Base-by-base conservation (phyloP, 164 flowering plant species). In the Euptelea pleiosperma region DNA sequence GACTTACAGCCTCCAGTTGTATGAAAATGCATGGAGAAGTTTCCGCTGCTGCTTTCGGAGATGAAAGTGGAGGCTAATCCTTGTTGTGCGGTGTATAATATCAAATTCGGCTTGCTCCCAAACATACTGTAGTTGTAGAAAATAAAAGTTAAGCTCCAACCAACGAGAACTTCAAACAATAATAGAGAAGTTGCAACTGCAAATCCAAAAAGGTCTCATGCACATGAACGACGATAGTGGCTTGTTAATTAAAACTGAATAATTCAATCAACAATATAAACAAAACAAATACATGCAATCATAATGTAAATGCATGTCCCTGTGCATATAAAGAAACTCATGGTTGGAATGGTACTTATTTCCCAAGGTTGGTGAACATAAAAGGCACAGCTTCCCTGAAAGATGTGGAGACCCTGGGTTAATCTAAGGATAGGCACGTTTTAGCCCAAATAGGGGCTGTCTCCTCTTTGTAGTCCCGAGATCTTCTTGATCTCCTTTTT, bases 31-130 rank as follows among this genome's bases (percentile, higher is more conserved):
- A 81, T 83, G 87, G 58, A 85, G 88, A 52, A 93, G 55, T 62
- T 81, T 87, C 48, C 70, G 78, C 65, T 77, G 79, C 69, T 63
- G 84, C 74, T 83, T 86, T 16, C 71, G 75, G 25, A 86, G 85
- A 64, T 79, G 83, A 63, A 70, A 90, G 67, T 93, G 98, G 50
- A 93, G 91, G 70, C 98, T 93, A 33, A 93, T 87, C 69, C 96
- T 83, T 44, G 98, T 93, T 53, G 78, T 90, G 37, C 96, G 82
- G 64, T 77, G 77, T 55, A 93, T 49, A 42, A 85, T 77, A 74
- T 93, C 92, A 60, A 93, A 90, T 54, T 84, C 94, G 55, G 75
- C 89, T 81, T 93, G 98, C 89, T 93, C 96, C 98, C 98, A 93
- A 2, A 67, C 55, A 66, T 93, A 90, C 97, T 93, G 87, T 59